Conservation (phyloP, 2,329 filamentous ascomycete species). For the Fusarium sp. region DNA sequence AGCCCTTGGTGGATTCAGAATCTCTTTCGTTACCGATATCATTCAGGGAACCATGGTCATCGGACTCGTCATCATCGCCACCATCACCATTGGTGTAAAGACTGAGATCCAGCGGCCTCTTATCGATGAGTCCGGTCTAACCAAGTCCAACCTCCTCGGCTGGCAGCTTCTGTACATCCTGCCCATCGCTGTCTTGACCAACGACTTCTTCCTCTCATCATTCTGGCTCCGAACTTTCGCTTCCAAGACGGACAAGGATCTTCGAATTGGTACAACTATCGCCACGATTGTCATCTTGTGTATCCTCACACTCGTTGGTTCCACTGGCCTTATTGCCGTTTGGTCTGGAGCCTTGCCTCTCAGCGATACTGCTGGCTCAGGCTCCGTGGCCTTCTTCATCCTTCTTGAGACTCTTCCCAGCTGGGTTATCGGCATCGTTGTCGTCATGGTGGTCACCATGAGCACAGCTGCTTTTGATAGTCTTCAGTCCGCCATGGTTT, state of each 20-base stretch:
- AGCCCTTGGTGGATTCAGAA: slow-evolving; percentile 84
- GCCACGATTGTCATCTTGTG: slow-evolving; percentile 73
- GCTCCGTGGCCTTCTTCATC: slow-evolving; percentile 79
- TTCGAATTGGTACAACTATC: slow-evolving; percentile 78
- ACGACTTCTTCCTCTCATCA: slow-evolving; percentile 86
- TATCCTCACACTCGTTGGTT: slow-evolving; percentile 78
- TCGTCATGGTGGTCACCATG: slow-evolving; percentile 83
- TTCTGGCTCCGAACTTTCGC: slow-evolving; percentile 90
- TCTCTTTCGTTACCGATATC: slow-evolving; percentile 87
- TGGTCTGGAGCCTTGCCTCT: slow-evolving; percentile 78
- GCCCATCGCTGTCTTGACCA: slow-evolving; percentile 82
- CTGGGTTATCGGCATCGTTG: slow-evolving; percentile 85
- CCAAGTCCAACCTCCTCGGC: slow-evolving; percentile 76
- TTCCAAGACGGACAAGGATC: slow-evolving; percentile 80
- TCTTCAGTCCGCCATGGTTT: slow-evolving; percentile 85
- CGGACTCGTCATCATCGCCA: slow-evolving; percentile 77
- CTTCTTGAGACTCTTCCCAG: slow-evolving; percentile 76
- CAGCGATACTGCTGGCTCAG: slow-evolving; percentile 66
- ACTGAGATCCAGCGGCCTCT: slow-evolving; percentile 76
- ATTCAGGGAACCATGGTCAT: slow-evolving; percentile 84
- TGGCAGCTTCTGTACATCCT: slow-evolving; percentile 91
- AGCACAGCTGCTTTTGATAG: slow-evolving; percentile 84
- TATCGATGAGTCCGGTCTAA: slow-evolving; percentile 75
- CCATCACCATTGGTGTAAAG: slow-evolving; percentile 81
- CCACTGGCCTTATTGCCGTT: slow-evolving; percentile 77